Evolutionary conservation across 2,329 filamentous ascomycete species (phyloP), one percentile per base, ranked within the genome.

Genomic region (Cadophora luteo-olivacea): DNA sequence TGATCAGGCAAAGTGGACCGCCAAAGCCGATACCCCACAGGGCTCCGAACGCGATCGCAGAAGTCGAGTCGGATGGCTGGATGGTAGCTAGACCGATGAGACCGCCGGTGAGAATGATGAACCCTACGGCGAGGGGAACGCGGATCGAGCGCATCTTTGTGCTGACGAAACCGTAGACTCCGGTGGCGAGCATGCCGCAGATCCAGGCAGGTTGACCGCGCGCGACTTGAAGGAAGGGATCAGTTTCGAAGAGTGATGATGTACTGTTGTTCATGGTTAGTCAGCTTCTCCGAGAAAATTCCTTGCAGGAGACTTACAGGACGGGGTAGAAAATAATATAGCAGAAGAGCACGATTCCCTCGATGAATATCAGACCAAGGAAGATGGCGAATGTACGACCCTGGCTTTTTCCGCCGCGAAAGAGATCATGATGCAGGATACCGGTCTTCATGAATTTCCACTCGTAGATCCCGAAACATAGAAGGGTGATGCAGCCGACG

Each of bases 401-500:
- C 8, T 33, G 52, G 16, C 29, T 55, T 8, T 55, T 55, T 5
- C 52, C 52, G 16, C 52, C 52, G 16, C 52, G 65, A 57, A 72
- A 72, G n/a, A 73, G 38, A 25, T 70, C 67, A 62, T 73, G 72
- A 33, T 73, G 70, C 24, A 73, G 51, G 36, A 73, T 72, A 14
- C 72, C 72, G 19, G 70, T 69, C n/a, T 67, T 72, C 9, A 72
- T 66, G 12, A 72, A 63, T n/a, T 72, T 71, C 11, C 65, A 65
- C 51, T 73, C 70, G 38, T 72, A 73, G 2, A 73, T 36, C 24
- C 71, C 71, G 38, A 73, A 73, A n/a, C 68, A 16, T 2, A 69
- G n/a, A 12, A 73, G 64, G 9, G 68, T 66, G 25, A 72, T n/a
- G 49, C 68, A 65, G 1, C 87, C 87, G 4, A 86, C 73, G 0